Percentiles rank a stretch among this genome's conserved stretches.
These are phyloP conservation scores for Rhexocercosporidium sp. DNA, from an alignment of 2,329 filamentous ascomycete species.

Conservation along the genomic window DNA sequence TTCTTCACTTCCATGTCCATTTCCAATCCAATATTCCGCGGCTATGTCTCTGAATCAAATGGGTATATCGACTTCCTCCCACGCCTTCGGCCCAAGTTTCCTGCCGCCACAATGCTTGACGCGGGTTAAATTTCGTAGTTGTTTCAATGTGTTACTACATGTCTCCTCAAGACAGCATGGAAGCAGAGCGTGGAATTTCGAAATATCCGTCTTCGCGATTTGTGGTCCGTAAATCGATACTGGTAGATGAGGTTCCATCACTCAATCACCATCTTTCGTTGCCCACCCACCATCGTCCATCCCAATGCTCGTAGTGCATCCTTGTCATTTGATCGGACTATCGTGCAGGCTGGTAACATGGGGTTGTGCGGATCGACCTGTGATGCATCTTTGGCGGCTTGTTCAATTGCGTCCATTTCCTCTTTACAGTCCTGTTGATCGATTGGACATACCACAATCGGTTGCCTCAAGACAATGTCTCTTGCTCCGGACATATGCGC, in stretches of 20 bases:
- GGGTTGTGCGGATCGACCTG: constrained; percentile 88
- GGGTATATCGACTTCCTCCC: background rate
- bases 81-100: background rate
- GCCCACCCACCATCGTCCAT: constrained; percentile 65
- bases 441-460: constrained; percentile 93
- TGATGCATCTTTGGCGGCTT: constrained; percentile 90
- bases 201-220: constrained; percentile 6
- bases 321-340: constrained; percentile 79
- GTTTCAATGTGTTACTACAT: background rate
- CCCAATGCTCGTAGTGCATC: constrained; percentile 66
- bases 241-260: constrained; percentile 43
- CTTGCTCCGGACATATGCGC: constrained; percentile 85
- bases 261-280: constrained; percentile 71
- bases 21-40: background rate
- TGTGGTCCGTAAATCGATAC: constrained; percentile 1
- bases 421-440: constrained; percentile 96
- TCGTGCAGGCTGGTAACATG: constrained; percentile 84
- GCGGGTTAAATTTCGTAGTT: background rate
- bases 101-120: background rate
- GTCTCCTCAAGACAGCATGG: background rate
- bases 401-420: constrained; percentile 98
- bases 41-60: background rate
- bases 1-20: background rate
- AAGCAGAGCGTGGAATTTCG: constrained; percentile 7
- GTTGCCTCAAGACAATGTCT: constrained; percentile 87